Evolutionary conservation across 202 grass and related monocot species (phyloP), one percentile per base, ranked within the genome.

Genomic region (Setaria viridis): DNA sequence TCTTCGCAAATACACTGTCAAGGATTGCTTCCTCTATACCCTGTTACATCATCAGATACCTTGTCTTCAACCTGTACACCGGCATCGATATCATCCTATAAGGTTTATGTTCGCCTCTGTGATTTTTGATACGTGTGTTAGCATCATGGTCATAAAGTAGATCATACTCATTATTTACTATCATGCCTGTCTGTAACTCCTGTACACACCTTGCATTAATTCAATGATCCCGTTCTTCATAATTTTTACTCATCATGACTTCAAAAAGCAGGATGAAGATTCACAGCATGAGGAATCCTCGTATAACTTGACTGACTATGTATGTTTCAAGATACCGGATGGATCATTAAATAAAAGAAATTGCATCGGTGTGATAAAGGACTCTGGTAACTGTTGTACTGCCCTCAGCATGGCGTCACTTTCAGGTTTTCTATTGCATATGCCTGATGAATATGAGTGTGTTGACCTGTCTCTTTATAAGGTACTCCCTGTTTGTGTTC

Each of bases 261-360:
- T 88, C 30, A 84, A 87, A 80, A 88, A 70, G 29, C 86, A 98
- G 95, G 93, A 85, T 79, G 88, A 92, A 70, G 56, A 90, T 82
- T 87, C 85, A 70, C 74, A 89, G 19, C 21, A 65, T 32, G 70
- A 16, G 34, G 66, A 45, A 48, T 39, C 50, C 86, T 90, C 81
- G 16, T 70, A 84, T 87, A 87, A 56, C 76, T 79, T 86, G 82
- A 88, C 82, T 53, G 89, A 91, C 74, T 98, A 91, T 64, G 71
- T 88, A 55, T 98, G 95, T 70, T 98, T 98, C 87, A 98, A 91
- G 91, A 84, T 98, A 89, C 89, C 91, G 64, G 84, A 98, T 88
- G 86, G 87, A 82, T 89, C 93, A 43, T 85, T 92, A 72, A 91
- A 91, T 78, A 86, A 86, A 82, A 92, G 77, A 78, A 95, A 95